Evolutionary conservation across 768 basidiomycete species (phyloP).

Genomic region (Antrodiella citrinella): DNA sequence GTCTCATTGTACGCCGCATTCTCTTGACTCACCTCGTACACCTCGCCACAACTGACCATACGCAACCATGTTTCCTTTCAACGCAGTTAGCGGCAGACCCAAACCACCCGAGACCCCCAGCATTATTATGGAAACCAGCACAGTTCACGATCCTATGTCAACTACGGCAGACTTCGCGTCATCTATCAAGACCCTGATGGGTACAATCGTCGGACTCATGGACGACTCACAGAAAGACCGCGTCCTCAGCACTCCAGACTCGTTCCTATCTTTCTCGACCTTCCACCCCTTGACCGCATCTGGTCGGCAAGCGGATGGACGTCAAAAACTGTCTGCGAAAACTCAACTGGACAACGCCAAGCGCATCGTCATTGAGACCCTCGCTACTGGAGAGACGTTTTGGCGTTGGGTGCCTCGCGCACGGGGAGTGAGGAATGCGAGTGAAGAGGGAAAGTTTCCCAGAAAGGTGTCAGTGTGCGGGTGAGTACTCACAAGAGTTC

Average conservation of each 20-base stretch:
- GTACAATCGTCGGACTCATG: slow-evolving; percentile 52
- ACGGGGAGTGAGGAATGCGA: slow-evolving; percentile 43
- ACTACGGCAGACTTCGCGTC: not conserved
- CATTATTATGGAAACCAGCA: not conserved
- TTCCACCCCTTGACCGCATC: slow-evolving; percentile 64
- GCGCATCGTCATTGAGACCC: slow-evolving; percentile 67
- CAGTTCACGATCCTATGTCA: not conserved
- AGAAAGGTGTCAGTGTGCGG: slow-evolving; percentile 59
- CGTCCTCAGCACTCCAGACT: slow-evolving; percentile 50
- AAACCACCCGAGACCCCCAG: not conserved
- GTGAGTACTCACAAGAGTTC: slow-evolving; percentile 31
- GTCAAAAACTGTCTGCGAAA: slow-evolving; percentile 34
- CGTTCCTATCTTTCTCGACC: slow-evolving; percentile 62
- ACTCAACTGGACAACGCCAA: slow-evolving; percentile 49
- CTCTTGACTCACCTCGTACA: too few relatives aligned
- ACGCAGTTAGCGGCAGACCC: not conserved
- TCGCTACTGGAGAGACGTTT: slow-evolving; percentile 41
- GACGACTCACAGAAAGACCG: slow-evolving; percentile 56
- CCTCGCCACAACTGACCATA: too few relatives aligned
- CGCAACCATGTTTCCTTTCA: not conserved
- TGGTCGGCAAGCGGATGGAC: slow-evolving; percentile 18
- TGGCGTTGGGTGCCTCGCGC: slow-evolving; percentile 81
- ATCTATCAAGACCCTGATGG: slow-evolving; percentile 15
- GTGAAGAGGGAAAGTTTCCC: slow-evolving; percentile 68
- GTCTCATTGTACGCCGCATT: too few relatives aligned